Conservation (phyloP, 164 flowering plant genomes). For the Litsea cubeba region DNA sequence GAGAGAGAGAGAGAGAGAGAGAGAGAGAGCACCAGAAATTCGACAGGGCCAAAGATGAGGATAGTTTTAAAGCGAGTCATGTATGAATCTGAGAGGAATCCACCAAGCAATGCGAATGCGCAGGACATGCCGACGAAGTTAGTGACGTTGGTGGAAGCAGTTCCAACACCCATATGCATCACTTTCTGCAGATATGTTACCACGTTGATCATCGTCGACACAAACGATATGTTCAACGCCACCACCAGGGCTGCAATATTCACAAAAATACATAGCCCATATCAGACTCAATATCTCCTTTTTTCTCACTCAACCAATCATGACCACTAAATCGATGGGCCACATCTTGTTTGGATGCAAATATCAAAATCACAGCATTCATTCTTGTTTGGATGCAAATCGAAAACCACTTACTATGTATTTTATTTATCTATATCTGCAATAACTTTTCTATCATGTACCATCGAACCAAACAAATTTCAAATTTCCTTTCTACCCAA, state of each 20-base stretch:
- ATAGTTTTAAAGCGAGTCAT: conserved; percentile 20
- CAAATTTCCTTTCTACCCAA: no score
- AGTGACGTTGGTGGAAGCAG: conserved; percentile 18
- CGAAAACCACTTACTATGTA: neutral
- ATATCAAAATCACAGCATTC: neutral
- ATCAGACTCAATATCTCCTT: neutral
- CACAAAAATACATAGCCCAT: neutral
- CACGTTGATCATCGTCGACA: conserved; percentile 12
- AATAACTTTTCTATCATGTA: neutral
- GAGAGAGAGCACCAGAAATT: conserved; percentile 15
- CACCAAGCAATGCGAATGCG: conserved; percentile 16
- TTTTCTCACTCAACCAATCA: neutral
- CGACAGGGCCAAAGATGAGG: conserved; percentile 15
- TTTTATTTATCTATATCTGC: neutral
- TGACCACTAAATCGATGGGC: neutral
- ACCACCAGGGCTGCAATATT: conserved; percentile 10
- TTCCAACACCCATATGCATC: conserved; percentile 19
- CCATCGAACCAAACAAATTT: neutral
- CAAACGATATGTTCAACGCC: conserved; percentile 10
- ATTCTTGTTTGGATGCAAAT: neutral
- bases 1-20: neutral
- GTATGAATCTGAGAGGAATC: conserved; percentile 22
- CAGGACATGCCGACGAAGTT: conserved; percentile 20
- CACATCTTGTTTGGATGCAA: neutral
- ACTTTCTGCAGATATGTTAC: conserved; percentile 11